phyloP scores from a whole-genome alignment of 768 basidiomycete species.

The Amyloporia xantha region DNA sequence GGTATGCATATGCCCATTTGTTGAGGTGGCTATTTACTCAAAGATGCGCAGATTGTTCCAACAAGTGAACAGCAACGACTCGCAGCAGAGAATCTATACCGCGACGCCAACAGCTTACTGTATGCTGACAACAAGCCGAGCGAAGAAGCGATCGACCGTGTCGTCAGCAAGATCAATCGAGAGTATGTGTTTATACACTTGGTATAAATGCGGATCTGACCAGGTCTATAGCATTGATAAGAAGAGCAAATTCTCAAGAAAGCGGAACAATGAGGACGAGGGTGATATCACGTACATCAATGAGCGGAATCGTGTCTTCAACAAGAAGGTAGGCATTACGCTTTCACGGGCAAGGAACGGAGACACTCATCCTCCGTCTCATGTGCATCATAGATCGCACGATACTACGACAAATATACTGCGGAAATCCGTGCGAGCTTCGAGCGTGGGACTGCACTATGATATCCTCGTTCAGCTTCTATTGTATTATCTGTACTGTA shows the following conservation, averaged over 20 bases:
- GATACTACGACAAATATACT: conserved; percentile 97
- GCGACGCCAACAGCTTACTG: conserved; percentile 86
- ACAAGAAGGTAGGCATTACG: conserved; percentile 70
- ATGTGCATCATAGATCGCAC: conserved; percentile 56
- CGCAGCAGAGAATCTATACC: conserved; percentile 78
- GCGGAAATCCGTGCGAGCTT: conserved; percentile 95
- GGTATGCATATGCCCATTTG: conserved; percentile 27
- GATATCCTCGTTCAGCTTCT: not conserved
- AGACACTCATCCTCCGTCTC: not conserved
- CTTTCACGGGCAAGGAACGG: not conserved
- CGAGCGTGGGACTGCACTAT: conserved; percentile 89
- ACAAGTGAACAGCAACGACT: conserved; percentile 58
- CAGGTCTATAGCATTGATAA: conserved; percentile 64
- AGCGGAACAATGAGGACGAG: conserved; percentile 85
- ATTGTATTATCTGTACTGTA: not conserved
- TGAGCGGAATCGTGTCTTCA: conserved; percentile 95
- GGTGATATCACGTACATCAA: conserved; percentile 99
- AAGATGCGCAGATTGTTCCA: conserved; percentile 36
- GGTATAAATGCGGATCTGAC: too few species aligned
- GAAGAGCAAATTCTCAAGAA: conserved; percentile 84
- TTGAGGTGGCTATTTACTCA: not conserved
- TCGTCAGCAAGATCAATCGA: conserved; percentile 85
- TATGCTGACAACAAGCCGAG: conserved; percentile 95
- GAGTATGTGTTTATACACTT: conserved; percentile 57
- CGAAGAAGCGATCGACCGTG: conserved; percentile 92